These are phyloP conservation scores for Fonsecaea nubica DNA, from an alignment of 2,329 filamentous ascomycete genomes.

Conservation along the genomic window DNA sequence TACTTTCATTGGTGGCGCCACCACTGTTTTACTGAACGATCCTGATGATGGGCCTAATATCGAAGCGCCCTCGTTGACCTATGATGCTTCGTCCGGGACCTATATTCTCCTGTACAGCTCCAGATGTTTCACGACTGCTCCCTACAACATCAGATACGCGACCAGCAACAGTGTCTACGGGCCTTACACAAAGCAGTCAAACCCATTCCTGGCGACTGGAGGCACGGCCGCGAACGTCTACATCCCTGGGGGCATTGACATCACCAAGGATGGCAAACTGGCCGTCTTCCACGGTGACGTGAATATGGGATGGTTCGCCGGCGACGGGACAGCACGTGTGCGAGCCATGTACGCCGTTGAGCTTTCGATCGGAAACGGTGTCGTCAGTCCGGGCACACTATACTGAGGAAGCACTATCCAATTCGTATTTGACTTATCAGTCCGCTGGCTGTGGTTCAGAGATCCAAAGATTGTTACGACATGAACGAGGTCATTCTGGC, in stretches of 20 bases:
- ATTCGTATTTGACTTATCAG: not conserved
- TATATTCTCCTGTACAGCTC: conserved; percentile 65
- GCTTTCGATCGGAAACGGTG: conserved; percentile 10
- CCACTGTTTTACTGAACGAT: conserved; percentile 67
- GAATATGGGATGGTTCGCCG: conserved; percentile 32
- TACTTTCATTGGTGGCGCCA: conserved; percentile 58
- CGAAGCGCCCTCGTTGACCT: conserved; percentile 65
- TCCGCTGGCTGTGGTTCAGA: not conserved
- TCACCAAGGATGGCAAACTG: conserved; percentile 35
- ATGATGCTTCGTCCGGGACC: conserved; percentile 45
- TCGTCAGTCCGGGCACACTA: not conserved
- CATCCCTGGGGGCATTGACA: conserved; percentile 36
- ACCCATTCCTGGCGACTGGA: conserved; percentile 26
- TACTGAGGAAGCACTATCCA: not conserved
- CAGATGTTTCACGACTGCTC: conserved; percentile 58
- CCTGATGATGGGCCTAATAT: conserved; percentile 67
- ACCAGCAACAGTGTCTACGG: conserved; percentile 56
- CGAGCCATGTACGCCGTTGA: conserved; percentile 31
- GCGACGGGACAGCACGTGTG: conserved; percentile 25
- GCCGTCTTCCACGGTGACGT: conserved; percentile 33
- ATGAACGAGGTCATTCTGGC: not conserved
- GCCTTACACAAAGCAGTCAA: conserved; percentile 55
- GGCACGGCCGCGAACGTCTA: conserved; percentile 38
- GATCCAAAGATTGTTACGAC: not conserved
- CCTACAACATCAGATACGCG: conserved; percentile 63